These are phyloP conservation scores for Vigna angularis DNA, from an alignment of 306 rosid species.

Conservation along the genomic window DNA sequence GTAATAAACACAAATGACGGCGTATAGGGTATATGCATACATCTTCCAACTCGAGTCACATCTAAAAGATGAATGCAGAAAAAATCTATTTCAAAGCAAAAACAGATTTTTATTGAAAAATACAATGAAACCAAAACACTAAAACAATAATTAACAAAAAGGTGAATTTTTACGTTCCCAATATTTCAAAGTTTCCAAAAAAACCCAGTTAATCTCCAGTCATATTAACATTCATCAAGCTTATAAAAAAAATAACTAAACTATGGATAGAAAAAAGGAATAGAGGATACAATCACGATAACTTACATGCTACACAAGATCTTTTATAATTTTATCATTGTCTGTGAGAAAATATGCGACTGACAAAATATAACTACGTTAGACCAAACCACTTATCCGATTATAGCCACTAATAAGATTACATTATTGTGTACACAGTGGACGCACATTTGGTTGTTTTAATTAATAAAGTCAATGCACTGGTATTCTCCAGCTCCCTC, in stretches of 20 bases:
- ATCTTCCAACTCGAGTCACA: constrained; percentile 28
- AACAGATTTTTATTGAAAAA: constrained; percentile 27
- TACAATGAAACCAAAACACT: background rate
- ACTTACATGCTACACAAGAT: background rate
- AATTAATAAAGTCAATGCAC: background rate
- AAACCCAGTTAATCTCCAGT: no score
- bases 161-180: background rate
- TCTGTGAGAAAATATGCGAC: background rate
- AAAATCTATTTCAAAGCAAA: constrained; percentile 1
- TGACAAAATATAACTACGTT: background rate
- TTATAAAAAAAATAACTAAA: background rate
- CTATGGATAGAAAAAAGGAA: background rate
- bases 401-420: background rate
- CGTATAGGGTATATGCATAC: constrained; percentile 20
- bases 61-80: background rate
- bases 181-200: background rate
- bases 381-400: background rate
- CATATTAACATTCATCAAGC: background rate
- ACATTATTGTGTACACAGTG: background rate
- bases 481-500: background rate
- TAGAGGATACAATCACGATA: background rate
- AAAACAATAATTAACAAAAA: background rate
- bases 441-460: background rate
- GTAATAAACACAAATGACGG: constrained; percentile 11
- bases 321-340: background rate